phyloP scores from a whole-genome alignment of 345 rosid species.

The Acer campestre region DNA sequence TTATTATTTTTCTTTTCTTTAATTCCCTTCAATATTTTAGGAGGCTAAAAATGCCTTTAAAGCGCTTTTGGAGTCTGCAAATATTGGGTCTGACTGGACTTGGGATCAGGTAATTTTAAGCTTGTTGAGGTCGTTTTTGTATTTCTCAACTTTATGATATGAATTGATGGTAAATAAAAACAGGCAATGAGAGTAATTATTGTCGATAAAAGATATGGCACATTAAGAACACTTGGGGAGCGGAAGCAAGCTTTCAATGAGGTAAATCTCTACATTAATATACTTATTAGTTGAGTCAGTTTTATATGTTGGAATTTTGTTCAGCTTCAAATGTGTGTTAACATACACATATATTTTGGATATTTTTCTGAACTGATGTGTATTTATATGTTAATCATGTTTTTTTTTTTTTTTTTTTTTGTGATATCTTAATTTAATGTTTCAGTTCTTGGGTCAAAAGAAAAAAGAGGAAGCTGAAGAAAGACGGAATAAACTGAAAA shows the following conservation, averaged over 20 bases:
- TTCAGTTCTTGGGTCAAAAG: conserved; percentile 74
- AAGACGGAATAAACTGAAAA: conserved; percentile 67
- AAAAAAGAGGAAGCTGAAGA: conserved; percentile 85
- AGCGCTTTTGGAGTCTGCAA: conserved; percentile 77
- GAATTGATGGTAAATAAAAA: conserved; percentile 27
- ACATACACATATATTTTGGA: conserved; percentile 12
- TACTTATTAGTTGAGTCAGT: conserved; percentile 12
- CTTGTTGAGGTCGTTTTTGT: conserved; percentile 4
- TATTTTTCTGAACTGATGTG: conserved; percentile 14
- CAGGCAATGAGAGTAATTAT: conserved; percentile 92
- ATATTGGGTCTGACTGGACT: conserved; percentile 89
- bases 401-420: conserved; percentile 24
- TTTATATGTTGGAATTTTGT: conserved; percentile 4
- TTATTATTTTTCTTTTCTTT: conserved; percentile 6
- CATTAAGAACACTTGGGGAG: conserved; percentile 90
- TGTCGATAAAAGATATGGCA: conserved; percentile 90
- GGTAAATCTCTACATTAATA: conserved; percentile 42
- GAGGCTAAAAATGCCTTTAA: conserved; percentile 85
- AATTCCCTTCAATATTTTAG: conserved; percentile 35
- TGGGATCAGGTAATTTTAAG: conserved; percentile 86
- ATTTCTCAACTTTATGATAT: conserved; percentile 22
- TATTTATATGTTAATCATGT: conserved; percentile 13
- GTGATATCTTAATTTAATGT: conserved; percentile 17
- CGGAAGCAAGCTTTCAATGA: conserved; percentile 91
- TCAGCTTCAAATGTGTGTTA: conserved; percentile 16